Base-by-base conservation (phyloP, 164 flowering plant genomes). In the Magnolia kwangsiensis region DNA sequence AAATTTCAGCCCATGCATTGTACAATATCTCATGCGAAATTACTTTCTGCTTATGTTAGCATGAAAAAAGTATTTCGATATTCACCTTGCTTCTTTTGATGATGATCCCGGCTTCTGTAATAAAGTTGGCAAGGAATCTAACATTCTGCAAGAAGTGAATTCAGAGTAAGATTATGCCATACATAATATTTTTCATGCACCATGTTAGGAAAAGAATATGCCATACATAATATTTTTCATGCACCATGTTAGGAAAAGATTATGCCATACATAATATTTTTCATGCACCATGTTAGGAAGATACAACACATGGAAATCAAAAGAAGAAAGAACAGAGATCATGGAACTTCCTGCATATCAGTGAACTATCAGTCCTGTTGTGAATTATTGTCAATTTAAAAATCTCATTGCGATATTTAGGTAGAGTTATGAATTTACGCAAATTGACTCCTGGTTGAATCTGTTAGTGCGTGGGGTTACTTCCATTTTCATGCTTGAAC, bases 31-130 rank as follows among this genome's bases (percentile, higher is more conserved):
- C 37, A 65, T 24, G 16, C 2, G 68, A 13, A 65, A 65, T 29
- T n/a, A 23, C 13, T 21, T 24, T 14, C 14, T 65, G 68, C 68
- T 5, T 37, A 37, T 37, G 45, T 37, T 37, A 37, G 45, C 45
- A 37, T 37, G 45, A 4, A 37, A 37, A 37, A 37, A 37, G 45
- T 37, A 37, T 5, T 37, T 37, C 45, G 45, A 37, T 37, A 37
- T 37, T 65, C 68, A 95, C 99, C 94, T 86, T 72, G 84, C 88
- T 92, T 83, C 99, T 88, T 81, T 93, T 92, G 78, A 82, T 87
- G 63, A 95, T 84, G 67, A 93, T 89, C 78, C 99, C 99, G 78
- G 95, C 92, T 55, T 89, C 97, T 0, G 99, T 93, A 64, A 95
- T 63, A 81, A 95, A 95, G 77, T 92, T 90, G 80, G 99, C 91